Percentiles rank a stretch among this genome's conserved stretches.
Conservation (phyloP, 192 early-diverging fungal species). For the Rhizophagus clarus region DNA sequence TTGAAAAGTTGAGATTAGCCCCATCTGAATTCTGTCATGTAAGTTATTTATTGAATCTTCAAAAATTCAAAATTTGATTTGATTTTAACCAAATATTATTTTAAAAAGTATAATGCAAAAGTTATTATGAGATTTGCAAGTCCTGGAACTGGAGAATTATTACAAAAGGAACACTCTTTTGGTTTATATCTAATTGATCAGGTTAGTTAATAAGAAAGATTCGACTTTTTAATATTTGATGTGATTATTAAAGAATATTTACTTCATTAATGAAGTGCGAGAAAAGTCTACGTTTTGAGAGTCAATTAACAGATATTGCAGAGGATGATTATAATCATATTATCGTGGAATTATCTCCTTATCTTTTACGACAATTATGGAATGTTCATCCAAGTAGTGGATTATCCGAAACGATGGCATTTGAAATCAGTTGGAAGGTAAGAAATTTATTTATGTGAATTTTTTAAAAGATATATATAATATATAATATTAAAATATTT, state of each 20-base stretch:
- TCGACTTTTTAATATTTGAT: not conserved
- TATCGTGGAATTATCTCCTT: not conserved
- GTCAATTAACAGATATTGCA: not conserved
- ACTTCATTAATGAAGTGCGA: not conserved
- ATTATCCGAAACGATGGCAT: not conserved
- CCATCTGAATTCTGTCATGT: constrained; percentile 13
- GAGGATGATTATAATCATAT: not conserved
- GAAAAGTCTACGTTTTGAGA: not conserved
- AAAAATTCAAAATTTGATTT: not conserved
- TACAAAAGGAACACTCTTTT: constrained; percentile 43
- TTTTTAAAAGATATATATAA: too few species aligned
- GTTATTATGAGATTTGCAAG: constrained; percentile 34
- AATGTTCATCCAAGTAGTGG: constrained; percentile 12
- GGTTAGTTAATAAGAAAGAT: not conserved
- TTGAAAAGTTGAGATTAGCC: constrained; percentile 19
- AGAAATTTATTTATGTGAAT: not conserved
- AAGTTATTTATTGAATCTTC: not conserved
- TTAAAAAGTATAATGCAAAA: constrained; percentile 24
- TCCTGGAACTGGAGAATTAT: constrained; percentile 41
- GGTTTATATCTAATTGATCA: constrained; percentile 46
- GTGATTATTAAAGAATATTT: not conserved
- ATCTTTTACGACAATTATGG: constrained; percentile 1
- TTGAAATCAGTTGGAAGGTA: not conserved
- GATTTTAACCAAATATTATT: not conserved
- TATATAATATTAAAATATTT: not conserved